Percentiles rank a stretch among this genome's conserved stretches.
Evolutionary conservation across 192 early-diverging fungal species (phyloP).

Genomic region (Paraglomus occultum): DNA sequence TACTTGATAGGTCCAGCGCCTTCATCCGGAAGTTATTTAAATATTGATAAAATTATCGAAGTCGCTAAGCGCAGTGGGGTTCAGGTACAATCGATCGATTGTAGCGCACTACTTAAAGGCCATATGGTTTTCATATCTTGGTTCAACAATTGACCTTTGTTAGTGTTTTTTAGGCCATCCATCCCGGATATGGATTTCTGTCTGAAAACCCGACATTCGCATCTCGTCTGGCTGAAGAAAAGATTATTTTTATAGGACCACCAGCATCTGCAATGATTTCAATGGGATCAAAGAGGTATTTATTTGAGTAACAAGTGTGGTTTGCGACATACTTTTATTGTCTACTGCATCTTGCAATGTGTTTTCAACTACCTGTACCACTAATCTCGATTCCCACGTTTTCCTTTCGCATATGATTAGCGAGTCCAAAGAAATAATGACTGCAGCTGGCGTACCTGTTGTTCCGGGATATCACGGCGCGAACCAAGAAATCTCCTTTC

Average conservation of each 20-base stretch:
- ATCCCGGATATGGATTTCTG: conserved; percentile 97
- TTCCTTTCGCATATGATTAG: conserved; percentile 36
- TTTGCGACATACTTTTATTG: no score
- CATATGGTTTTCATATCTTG: background rate
- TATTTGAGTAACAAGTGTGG: background rate
- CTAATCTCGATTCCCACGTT: background rate
- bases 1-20: conserved; percentile 85
- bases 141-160: background rate
- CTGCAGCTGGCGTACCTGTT: conserved; percentile 82
- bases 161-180: conserved; percentile 68
- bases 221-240: conserved; percentile 58
- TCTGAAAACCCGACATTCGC: conserved; percentile 94
- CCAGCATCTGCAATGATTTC: conserved; percentile 81
- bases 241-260: conserved; percentile 89
- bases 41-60: conserved; percentile 77
- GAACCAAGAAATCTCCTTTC: conserved; percentile 71
- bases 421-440: conserved; percentile 91
- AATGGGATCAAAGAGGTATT: conserved; percentile 87
- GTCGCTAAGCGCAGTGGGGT: conserved; percentile 72
- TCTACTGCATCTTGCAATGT: no score
- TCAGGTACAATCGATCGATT: conserved; percentile 48
- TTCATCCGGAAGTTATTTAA: conserved; percentile 79
- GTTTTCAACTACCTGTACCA: no score
- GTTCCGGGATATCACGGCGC: conserved; percentile 95
- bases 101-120: background rate